Evolutionary conservation across 2,329 filamentous ascomycete species (phyloP).

Genomic region (Botrytis squamosa): DNA sequence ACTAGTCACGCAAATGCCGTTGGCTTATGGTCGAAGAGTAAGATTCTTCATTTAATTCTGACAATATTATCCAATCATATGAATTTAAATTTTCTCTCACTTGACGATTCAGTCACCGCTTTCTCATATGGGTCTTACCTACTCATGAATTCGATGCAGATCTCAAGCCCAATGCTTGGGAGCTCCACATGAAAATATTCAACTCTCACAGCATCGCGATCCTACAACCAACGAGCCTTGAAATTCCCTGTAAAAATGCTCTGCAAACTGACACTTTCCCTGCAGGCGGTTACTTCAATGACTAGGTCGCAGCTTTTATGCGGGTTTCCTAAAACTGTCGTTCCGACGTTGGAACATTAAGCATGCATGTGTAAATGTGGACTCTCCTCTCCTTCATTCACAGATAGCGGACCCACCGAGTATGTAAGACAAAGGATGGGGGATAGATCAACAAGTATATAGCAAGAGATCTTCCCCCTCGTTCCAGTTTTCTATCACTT

Average conservation of each 20-base stretch:
- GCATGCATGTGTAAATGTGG: conserved; percentile 20
- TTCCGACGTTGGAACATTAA: conserved; percentile 17
- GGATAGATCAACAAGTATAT: conserved; percentile 17
- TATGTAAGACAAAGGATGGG: conserved; percentile 18
- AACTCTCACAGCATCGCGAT: conserved; percentile 2
- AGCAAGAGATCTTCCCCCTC: conserved; percentile 5
- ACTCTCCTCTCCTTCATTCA: background rate
- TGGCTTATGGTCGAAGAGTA: background rate
- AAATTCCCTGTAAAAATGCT: background rate
- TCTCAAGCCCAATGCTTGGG: conserved; percentile 8
- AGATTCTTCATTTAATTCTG: conserved; percentile 1
- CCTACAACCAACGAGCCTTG: conserved; percentile 3
- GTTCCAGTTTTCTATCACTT: background rate
- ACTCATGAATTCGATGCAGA: conserved; percentile 15
- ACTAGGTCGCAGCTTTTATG: background rate
- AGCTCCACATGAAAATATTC: background rate
- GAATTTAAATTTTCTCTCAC: background rate
- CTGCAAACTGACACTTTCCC: background rate
- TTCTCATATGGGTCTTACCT: background rate
- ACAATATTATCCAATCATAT: conserved; percentile 8
- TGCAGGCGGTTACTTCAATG: conserved; percentile 6
- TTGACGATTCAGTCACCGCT: conserved; percentile 7
- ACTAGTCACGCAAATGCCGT: conserved; percentile 8
- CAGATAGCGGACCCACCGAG: conserved; percentile 1
- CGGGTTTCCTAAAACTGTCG: conserved; percentile 12